Percentiles rank a stretch among this genome's conserved stretches.
phyloP scores from a whole-genome alignment of 2,329 filamentous ascomycete species.

The Hymenoscyphus albidus region DNA sequence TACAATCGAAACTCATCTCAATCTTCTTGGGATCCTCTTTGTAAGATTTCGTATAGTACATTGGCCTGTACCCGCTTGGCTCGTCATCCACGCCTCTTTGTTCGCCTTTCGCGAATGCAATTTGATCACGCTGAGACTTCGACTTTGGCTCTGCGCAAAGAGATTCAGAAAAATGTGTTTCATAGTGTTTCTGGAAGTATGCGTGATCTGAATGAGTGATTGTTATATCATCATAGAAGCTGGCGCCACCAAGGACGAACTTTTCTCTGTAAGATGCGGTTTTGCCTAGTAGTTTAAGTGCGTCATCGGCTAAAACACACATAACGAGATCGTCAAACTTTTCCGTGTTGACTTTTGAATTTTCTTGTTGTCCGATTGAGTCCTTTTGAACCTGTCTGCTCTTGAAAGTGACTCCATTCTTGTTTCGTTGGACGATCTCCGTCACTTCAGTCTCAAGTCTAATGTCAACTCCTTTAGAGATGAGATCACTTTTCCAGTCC shows the following conservation, averaged over 20 bases:
- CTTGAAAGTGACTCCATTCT: slow-evolving; percentile 49
- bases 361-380: slow-evolving; percentile 38
- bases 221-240: slow-evolving; percentile 67
- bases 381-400: slow-evolving; percentile 45
- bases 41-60: slow-evolving; percentile 64
- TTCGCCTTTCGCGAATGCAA: slow-evolving; percentile 42
- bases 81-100: slow-evolving; percentile 51
- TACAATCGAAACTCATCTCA: slow-evolving; percentile 72
- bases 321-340: slow-evolving; percentile 64
- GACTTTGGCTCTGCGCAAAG: slow-evolving; percentile 48
- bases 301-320: slow-evolving; percentile 61
- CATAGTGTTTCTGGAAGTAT: slow-evolving; percentile 67
- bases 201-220: slow-evolving; percentile 62
- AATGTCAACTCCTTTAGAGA: slow-evolving; percentile 52
- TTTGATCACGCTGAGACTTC: slow-evolving; percentile 39
- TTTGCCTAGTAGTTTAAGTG: slow-evolving; percentile 55
- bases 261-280: slow-evolving; percentile 59
- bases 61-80: slow-evolving; percentile 52
- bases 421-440: slow-evolving; percentile 47
- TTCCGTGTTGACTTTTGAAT: slow-evolving; percentile 45
- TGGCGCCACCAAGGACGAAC: slow-evolving; percentile 65
- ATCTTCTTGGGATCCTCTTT: slow-evolving; percentile 52
- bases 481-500: slow-evolving; percentile 53
- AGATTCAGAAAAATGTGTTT: slow-evolving; percentile 52
- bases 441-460: slow-evolving; percentile 54